Base-by-base conservation (phyloP, 176 grass and related monocot species). In the Aegilops sharonensis region DNA sequence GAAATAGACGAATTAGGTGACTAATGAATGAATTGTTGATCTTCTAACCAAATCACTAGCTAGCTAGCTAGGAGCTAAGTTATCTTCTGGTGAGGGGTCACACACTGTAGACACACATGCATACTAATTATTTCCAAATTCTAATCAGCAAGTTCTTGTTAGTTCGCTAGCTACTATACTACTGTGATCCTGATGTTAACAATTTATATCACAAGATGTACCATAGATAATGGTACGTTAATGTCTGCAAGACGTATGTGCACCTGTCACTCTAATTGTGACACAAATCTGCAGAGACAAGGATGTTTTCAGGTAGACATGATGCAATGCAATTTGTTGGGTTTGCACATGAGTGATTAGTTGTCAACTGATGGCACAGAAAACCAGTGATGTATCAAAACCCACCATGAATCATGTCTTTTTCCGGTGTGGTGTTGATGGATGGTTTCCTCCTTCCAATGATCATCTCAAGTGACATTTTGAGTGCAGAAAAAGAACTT, bases 81-180 rank as follows among this genome's bases (percentile, higher is more conserved):
- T 48, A 67, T 67, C 40, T 78, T 63, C 62, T 78, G 74, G 43
- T 85, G 75, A 85, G 8, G 42, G 61, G 60, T 85, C 60, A 12
- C 23, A 4, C 80, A 57, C 17, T 5, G n/a, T 39, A 62, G 11
- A 9, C 11, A 67, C 39, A 45, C 27, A 39, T 61, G 23, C 27
- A 39, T 61, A 23, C 68, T 31, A 54, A 77, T 77, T 77, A 60
- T 24, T 32, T 75, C n/a, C 23, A 8, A 60, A 37, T 47, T 64
- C 14, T 15, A 1, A 54, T 56, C 8, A 39, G 20, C 23, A 59
- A 5, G 18, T 57, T 57, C 21, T 42, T 72, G 32, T 83, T 82
- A 42, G 50, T 40, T 27, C 20, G 20, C 20, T 18, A 1, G 21
- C 20, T 43, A 25, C 34, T 12, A 43, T 42, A 42, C 20, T 78